A percentile compares a stretch with the other conserved stretches of the same genome.
These are phyloP conservation scores for Eucalyptus melliodora DNA, from an alignment of 345 rosid genomes.

Conservation along the genomic window DNA sequence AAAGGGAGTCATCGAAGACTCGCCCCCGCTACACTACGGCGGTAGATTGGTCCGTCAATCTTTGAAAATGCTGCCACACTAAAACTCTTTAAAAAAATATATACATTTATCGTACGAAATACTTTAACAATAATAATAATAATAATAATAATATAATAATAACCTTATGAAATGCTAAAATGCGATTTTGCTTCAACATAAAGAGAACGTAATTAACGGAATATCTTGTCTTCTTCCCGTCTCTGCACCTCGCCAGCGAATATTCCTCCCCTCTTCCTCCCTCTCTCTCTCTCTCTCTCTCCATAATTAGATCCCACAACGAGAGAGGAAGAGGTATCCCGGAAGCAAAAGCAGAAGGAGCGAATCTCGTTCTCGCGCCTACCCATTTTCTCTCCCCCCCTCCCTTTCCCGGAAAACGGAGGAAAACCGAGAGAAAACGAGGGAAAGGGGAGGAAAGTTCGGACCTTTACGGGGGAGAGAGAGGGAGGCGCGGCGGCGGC, in stretches of 20 bases:
- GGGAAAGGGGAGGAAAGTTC: constrained; percentile 6
- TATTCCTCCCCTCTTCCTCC: neutral
- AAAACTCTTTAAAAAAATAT: neutral
- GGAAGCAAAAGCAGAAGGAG: neutral
- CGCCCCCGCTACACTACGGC: neutral
- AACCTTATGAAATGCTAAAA: neutral
- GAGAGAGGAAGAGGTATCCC: neutral
- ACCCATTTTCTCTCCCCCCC: neutral
- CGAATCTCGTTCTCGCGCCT: neutral
- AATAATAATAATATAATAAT: too few species aligned
- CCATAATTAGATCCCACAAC: neutral
- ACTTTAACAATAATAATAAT: neutral
- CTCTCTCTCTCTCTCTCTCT: neutral
- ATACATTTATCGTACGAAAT: neutral
- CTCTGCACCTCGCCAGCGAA: neutral
- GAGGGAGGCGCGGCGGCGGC: neutral
- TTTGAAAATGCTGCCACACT: neutral
- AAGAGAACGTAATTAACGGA: neutral
- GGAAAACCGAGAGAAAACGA: neutral
- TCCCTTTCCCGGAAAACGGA: neutral
- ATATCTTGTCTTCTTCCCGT: neutral
- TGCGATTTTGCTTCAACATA: neutral
- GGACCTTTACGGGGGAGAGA: constrained; percentile 1
- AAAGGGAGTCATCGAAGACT: neutral
- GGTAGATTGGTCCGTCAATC: neutral